Conservation (phyloP, 2,329 filamentous ascomycete genomes). For the Fusarium incarnatum region DNA sequence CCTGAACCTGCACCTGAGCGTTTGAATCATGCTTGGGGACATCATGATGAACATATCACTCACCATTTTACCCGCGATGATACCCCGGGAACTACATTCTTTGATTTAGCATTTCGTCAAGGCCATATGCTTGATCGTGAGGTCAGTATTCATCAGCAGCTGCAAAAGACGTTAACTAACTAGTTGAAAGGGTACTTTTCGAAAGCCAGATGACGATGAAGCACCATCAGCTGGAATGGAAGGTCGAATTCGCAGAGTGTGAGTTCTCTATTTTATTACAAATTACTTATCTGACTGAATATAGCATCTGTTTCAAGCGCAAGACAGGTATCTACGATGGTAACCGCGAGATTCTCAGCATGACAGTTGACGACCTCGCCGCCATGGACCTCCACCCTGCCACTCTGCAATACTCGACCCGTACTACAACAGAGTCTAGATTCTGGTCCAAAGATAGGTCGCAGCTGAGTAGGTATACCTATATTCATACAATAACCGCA, state of each 20-base stretch:
- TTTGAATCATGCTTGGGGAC: conserved; percentile 7
- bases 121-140: conserved; percentile 48
- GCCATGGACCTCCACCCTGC: conserved; percentile 54
- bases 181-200: conserved; percentile 43
- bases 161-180: not conserved
- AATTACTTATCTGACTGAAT: conserved; percentile 1
- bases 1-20: conserved; percentile 9
- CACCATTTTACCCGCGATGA: conserved; percentile 52
- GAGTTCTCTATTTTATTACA: conserved; percentile 20
- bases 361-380: conserved; percentile 51
- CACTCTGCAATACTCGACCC: conserved; percentile 54
- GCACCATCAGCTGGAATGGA: conserved; percentile 46
- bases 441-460: conserved; percentile 55
- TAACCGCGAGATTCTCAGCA: conserved; percentile 51
- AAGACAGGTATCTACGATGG: conserved; percentile 47
- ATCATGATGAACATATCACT: conserved; percentile 46
- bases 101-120: conserved; percentile 51
- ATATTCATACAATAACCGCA: too few species aligned
- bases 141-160: conserved; percentile 29
- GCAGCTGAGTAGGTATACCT: conserved; percentile 48
- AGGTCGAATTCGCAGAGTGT: conserved; percentile 53
- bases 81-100: conserved; percentile 47
- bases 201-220: conserved; percentile 37
- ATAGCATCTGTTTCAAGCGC: conserved; percentile 53
- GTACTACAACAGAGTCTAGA: conserved; percentile 54